A percentile compares a stretch with the other conserved stretches of the same genome.
phyloP scores from a whole-genome alignment of 257 asterid genomes.

The Pogostemon cablin region DNA sequence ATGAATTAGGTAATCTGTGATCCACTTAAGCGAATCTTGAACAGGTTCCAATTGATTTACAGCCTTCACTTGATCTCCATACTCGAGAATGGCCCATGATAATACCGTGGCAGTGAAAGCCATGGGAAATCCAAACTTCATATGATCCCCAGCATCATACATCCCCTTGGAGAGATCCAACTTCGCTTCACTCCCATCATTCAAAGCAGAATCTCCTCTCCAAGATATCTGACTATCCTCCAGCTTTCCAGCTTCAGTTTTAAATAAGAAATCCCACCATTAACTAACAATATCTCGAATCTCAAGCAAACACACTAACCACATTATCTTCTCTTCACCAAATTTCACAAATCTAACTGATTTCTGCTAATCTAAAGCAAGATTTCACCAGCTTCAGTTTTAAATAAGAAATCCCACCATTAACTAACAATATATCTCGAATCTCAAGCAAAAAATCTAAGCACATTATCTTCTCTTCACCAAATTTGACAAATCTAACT shows the following conservation, averaged over 20 bases:
- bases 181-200: slow-evolving; percentile 72
- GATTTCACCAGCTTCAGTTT: slow-evolving; percentile 61
- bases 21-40: slow-evolving; percentile 80
- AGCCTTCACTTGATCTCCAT: slow-evolving; percentile 87
- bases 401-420: slow-evolving; percentile 19
- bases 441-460: neutral
- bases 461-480: neutral
- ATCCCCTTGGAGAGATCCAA: slow-evolving; percentile 93
- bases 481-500: neutral
- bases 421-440: slow-evolving; percentile 9
- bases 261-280: slow-evolving; percentile 21
- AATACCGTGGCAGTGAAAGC: slow-evolving; percentile 93
- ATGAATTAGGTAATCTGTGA: slow-evolving; percentile 76
- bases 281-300: slow-evolving; percentile 17
- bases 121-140: slow-evolving; percentile 96
- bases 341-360: slow-evolving; percentile 6
- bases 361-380: slow-evolving; percentile 8
- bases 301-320: neutral
- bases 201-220: slow-evolving; percentile 87
- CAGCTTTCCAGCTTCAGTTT: slow-evolving; percentile 82
- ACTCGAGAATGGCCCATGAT: slow-evolving; percentile 95
- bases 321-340: neutral
- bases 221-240: slow-evolving; percentile 63
- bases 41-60: slow-evolving; percentile 69
- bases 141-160: slow-evolving; percentile 96